These are phyloP conservation scores for Rhizoclosmatium globosum DNA, from an alignment of 192 early-diverging fungal genomes.

Conservation along the genomic window DNA sequence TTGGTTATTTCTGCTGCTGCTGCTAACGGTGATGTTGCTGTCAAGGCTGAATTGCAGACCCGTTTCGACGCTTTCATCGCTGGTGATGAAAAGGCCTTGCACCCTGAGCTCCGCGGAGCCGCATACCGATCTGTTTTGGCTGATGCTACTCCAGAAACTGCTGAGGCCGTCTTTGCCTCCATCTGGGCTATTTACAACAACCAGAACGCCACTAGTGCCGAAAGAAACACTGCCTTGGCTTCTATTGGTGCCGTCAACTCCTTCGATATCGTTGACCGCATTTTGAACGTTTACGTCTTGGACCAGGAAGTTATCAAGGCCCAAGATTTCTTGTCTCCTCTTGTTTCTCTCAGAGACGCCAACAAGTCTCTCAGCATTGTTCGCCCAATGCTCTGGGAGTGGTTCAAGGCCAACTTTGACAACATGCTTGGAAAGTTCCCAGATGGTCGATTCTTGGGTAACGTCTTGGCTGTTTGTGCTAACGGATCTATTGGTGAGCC, in stretches of 20 bases:
- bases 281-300: slow-evolving; percentile 74
- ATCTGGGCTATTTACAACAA: slow-evolving; percentile 52
- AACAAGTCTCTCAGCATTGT: slow-evolving; percentile 11
- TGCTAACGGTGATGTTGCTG: slow-evolving; percentile 64
- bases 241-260: slow-evolving; percentile 61
- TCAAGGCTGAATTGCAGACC: slow-evolving; percentile 8
- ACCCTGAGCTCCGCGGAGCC: slow-evolving; percentile 67
- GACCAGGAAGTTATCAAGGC: slow-evolving; percentile 74
- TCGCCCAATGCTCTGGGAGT: slow-evolving; percentile 31
- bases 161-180: slow-evolving; percentile 49
- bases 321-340: slow-evolving; percentile 41
- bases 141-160: slow-evolving; percentile 35
- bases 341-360: background rate
- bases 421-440: slow-evolving; percentile 1
- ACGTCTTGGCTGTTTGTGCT: slow-evolving; percentile 4
- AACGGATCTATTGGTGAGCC: background rate
- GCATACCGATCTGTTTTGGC: slow-evolving; percentile 77
- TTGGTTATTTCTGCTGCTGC: slow-evolving; percentile 79
- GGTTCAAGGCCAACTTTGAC: slow-evolving; percentile 38
- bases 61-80: slow-evolving; percentile 66
- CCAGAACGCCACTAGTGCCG: slow-evolving; percentile 21
- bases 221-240: slow-evolving; percentile 55
- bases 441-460: slow-evolving; percentile 7
- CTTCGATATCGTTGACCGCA: slow-evolving; percentile 56
- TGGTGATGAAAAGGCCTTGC: slow-evolving; percentile 72